Conservation (phyloP, 2,329 filamentous ascomycete genomes). For the Phoma sp. region DNA sequence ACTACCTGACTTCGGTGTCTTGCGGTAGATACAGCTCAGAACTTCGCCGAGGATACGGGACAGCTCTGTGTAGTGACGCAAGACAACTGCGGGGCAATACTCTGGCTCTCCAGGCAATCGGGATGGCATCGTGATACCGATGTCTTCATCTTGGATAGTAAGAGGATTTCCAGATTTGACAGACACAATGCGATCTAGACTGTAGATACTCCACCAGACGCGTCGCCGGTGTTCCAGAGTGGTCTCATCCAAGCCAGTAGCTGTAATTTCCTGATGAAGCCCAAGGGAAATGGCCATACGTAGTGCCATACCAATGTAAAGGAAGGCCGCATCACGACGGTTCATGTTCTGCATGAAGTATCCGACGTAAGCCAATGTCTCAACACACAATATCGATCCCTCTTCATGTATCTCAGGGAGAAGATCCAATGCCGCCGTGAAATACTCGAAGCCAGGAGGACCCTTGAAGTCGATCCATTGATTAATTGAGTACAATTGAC, state of each 20-base stretch:
- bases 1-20: slow-evolving; percentile 7
- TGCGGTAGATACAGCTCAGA: slow-evolving; percentile 4
- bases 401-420: slow-evolving; percentile 7
- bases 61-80: slow-evolving; percentile 6
- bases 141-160: slow-evolving; percentile 10
- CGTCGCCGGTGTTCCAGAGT: slow-evolving; percentile 5
- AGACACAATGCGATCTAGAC: slow-evolving; percentile 7
- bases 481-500: slow-evolving; percentile 8
- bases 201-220: slow-evolving; percentile 11
- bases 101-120: slow-evolving; percentile 3
- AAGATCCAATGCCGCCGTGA: slow-evolving; percentile 9
- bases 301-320: slow-evolving; percentile 8
- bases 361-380: slow-evolving; percentile 7
- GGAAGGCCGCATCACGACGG: slow-evolving; percentile 8
- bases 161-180: slow-evolving; percentile 10
- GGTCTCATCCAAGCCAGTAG: background rate
- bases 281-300: slow-evolving; percentile 8
- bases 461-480: slow-evolving; percentile 10
- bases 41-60: slow-evolving; percentile 9
- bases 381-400: slow-evolving; percentile 5
- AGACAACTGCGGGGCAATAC: slow-evolving; percentile 9
- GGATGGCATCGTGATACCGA: slow-evolving; percentile 9
- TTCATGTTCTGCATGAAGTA: slow-evolving; percentile 13
- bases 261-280: slow-evolving; percentile 1
- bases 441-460: slow-evolving; percentile 7